Base-by-base conservation (phyloP, 2,329 filamentous ascomycete species). In the Curvularia verruculosa region DNA sequence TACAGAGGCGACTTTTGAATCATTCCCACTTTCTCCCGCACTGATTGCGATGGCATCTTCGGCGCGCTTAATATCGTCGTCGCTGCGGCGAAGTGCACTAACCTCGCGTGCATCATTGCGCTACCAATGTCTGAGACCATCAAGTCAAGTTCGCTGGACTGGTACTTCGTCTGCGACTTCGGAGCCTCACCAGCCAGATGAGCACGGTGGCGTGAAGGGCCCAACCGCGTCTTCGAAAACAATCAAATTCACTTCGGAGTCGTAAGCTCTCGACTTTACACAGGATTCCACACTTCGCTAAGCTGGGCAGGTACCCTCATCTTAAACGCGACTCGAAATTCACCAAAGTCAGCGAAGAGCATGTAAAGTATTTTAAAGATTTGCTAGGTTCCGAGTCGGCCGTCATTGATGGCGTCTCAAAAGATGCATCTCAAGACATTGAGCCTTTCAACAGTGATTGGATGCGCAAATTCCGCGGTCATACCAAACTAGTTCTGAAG, bases 381-480 rank as follows among this genome's bases (percentile, higher is more conserved):
- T 79, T 97, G n/a, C 84, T 99, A 31, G 91, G 92, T 53, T 84
- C 85, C 47, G 86, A 89, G 34, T 90, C 89, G 34, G 92, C 92
- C 1, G 83, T 97, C 49, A 86, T 98, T 59, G 93, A 97, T 74
- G 91, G 91, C 49, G 84, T 96, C 52, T 91, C 87, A 3, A 78
- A 86, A 65, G 87, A 93, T 76, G 87, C 87, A 13, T 80, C 83
- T 2, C 90, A 91, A 68, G 95, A 98, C 73, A 84, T 98, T 64
- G 91, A 95, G 74, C 85, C 90, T 7, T 99, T 92, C 84, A 99
- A 99, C 78, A 87, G 88, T 74, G 95, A 99, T 80, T 99, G 96
- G 95, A 97, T 99, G 93, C 89, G 91, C 78, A 99, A 99, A 80
- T 99, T 96, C 81, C 88, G 91, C 59, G 96, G 95, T 28, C 92